Base-by-base conservation (phyloP, 2,329 filamentous ascomycete species). In the Whalleya microplaca region DNA sequence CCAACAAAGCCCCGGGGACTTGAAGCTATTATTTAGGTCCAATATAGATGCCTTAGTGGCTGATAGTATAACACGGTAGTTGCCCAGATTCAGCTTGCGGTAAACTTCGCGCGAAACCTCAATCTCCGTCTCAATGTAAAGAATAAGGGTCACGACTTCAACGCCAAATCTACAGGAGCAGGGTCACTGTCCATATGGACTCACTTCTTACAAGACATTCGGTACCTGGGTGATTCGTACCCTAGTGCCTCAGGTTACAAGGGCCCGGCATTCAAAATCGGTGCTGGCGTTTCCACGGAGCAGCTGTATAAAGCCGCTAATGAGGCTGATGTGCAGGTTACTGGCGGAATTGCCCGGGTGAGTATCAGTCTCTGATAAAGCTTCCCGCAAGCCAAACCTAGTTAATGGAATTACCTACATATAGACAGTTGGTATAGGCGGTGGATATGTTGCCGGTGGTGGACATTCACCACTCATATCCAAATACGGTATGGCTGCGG, bases 71-170 rank as follows among this genome's bases (percentile, higher is more conserved):
- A 9, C 9, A 9, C 9, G 4, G 9, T 4, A 27, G 75, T 78
- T 0, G 71, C 72, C 2, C 75, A 80, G 48, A 70, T 80, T 40
- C 78, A 79, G 69, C 69, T 78, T 2, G 73, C 76, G 1, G 67
- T 80, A 55, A 78, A 79, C 58, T 78, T 82, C 61, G 78, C 78
- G 29, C 71, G 74, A n/a, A 72, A 71, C 21, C 66, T 71, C 9
- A 79, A 81, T 64, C 71, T 82, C 49, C 79, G 80, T 6, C 70
- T 83, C 20, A 75, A 81, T 45, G 71, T 83, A 51, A 75, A 74
- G 56, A 80, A 83, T 70, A 84, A 80, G 0, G 80, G 79, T 21
- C 81, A 84, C 61, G 79, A 82, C 62, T 82, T 80, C 61, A 71
- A 75, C 47, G 72, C 69, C 55, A 75, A 74, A 63, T 73, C 69